phyloP scores from a whole-genome alignment of 169 alveolate genomes.

The Miamiensis avidus region DNA sequence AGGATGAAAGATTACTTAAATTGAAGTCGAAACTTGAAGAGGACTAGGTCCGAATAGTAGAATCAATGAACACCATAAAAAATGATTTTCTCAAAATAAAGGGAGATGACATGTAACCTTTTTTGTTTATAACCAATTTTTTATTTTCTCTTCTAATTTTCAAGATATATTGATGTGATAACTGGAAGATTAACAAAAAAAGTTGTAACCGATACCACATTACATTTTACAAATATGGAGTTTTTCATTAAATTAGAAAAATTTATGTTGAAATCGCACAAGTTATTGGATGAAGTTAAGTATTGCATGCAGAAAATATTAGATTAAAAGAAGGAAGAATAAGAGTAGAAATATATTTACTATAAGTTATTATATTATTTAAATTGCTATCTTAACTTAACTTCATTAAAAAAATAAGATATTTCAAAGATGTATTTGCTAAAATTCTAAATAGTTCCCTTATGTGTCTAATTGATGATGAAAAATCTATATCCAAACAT shows the following conservation, averaged over 20 bases:
- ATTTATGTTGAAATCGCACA: background rate
- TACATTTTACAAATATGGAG: background rate
- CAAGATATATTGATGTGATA: background rate
- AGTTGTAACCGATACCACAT: background rate
- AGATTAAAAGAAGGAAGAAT: too few species aligned
- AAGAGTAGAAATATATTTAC: too few species aligned
- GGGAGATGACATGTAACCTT: background rate
- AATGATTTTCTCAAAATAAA: background rate
- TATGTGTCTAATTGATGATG: background rate
- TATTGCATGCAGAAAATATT: background rate
- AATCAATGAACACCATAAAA: background rate
- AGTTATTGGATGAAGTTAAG: background rate
- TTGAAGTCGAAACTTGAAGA: background rate
- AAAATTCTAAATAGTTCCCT: background rate
- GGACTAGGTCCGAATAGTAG: background rate
- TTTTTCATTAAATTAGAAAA: background rate
- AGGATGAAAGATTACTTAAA: background rate
- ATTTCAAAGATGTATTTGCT: background rate
- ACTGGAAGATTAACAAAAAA: background rate
- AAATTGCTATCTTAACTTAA: too few species aligned
- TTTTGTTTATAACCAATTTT: too few species aligned
- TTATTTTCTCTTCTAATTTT: too few species aligned
- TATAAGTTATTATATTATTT: too few species aligned
- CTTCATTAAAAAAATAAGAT: too few species aligned
- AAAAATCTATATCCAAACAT: background rate